Conservation (phyloP, 2,329 filamentous ascomycete species). For the Beauveria brongniartii region DNA sequence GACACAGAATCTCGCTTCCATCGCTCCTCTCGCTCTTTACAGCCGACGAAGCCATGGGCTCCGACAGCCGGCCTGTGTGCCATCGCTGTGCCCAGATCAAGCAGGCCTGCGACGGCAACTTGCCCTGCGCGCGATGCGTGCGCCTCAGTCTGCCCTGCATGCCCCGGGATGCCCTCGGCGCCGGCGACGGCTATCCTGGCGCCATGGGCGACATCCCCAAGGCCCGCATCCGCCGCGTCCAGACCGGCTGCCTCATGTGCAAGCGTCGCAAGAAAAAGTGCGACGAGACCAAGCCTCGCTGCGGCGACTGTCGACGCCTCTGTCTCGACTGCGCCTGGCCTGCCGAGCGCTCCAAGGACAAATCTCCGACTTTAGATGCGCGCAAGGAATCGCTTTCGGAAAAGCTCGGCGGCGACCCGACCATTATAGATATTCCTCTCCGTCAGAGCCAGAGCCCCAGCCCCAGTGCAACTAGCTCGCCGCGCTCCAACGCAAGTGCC, state of each 20-base stretch:
- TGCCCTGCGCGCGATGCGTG: slow-evolving; percentile 25
- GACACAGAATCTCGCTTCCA: not conserved
- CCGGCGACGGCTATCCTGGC: not conserved
- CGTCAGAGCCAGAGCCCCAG: slow-evolving; percentile 17
- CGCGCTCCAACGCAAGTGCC: slow-evolving; percentile 13
- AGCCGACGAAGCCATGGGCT: slow-evolving; percentile 17
- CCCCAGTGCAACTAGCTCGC: slow-evolving; percentile 1
- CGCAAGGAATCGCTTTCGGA: not conserved
- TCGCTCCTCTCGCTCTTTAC: not conserved
- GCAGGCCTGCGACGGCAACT: slow-evolving; percentile 26
- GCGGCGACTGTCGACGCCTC: slow-evolving; percentile 28
- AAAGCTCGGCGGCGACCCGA: not conserved
- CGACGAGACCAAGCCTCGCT: slow-evolving; percentile 36
- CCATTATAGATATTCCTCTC: slow-evolving; percentile 16
- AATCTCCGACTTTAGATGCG: not conserved
- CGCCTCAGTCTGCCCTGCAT: slow-evolving; percentile 26
- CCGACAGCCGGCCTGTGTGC: slow-evolving; percentile 23
- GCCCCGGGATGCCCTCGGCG: slow-evolving; percentile 18
- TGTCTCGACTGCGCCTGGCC: slow-evolving; percentile 28
- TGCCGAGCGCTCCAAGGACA: slow-evolving; percentile 15
- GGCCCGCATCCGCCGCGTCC: slow-evolving; percentile 25
- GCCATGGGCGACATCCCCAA: slow-evolving; percentile 20
- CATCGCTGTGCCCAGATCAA: slow-evolving; percentile 29
- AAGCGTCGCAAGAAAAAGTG: slow-evolving; percentile 40
- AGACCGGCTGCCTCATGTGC: slow-evolving; percentile 36